phyloP scores from a whole-genome alignment of 2,329 filamentous ascomycete genomes.

The Apiospora aurea region DNA sequence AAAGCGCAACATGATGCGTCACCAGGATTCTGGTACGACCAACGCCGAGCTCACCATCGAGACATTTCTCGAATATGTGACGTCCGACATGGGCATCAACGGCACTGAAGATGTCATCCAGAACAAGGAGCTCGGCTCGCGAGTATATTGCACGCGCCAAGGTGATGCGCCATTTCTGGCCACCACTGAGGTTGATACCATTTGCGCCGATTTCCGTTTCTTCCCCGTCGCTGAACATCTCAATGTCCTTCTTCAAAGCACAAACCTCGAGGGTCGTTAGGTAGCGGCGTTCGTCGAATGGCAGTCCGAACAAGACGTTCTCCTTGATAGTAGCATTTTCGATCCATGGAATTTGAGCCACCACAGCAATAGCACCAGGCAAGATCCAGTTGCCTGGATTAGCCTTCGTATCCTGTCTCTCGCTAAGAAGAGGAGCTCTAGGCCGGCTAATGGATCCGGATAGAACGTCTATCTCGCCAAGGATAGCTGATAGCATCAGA shows the following conservation, averaged over 20 bases:
- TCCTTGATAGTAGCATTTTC: constrained; percentile 81
- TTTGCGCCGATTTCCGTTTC: constrained; percentile 84
- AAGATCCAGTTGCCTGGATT: constrained; percentile 73
- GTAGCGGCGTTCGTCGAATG: constrained; percentile 73
- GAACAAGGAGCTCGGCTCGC: constrained; percentile 74
- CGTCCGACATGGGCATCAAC: constrained; percentile 83
- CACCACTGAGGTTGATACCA: constrained; percentile 83
- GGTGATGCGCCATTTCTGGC: constrained; percentile 83
- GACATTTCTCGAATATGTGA: constrained; percentile 78
- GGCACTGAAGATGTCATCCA: constrained; percentile 86
- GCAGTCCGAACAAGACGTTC: constrained; percentile 81
- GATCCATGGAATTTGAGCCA: constrained; percentile 84
- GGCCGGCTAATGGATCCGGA: constrained; percentile 66
- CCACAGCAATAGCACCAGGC: constrained; percentile 73
- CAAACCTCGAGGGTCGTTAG: constrained; percentile 74
- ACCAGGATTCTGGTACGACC: constrained; percentile 79
- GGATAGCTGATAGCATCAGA: constrained; percentile 73
- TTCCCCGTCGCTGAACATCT: constrained; percentile 79
- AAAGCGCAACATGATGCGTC: constrained; percentile 79
- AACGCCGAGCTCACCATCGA: constrained; percentile 73
- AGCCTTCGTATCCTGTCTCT: constrained; percentile 69
- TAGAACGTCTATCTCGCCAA: constrained; percentile 78
- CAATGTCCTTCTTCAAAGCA: constrained; percentile 76
- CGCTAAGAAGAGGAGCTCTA: constrained; percentile 53
- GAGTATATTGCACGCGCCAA: constrained; percentile 84